Conservation (phyloP, 2,329 filamentous ascomycete genomes). For the Sclerotinia minor region DNA sequence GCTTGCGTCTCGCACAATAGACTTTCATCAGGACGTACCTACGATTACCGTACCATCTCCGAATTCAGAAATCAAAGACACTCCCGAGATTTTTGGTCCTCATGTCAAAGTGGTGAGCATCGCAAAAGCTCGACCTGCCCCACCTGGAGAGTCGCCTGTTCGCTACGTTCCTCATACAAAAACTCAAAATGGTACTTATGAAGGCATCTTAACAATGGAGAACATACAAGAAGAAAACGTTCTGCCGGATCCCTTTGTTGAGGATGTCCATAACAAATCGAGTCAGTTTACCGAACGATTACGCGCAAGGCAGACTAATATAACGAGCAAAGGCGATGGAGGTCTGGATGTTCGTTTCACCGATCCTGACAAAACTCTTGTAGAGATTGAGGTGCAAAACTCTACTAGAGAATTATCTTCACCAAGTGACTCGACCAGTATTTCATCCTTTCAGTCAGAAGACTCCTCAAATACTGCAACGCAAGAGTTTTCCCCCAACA, state of each 20-base stretch:
- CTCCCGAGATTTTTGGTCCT: conserved; percentile 2
- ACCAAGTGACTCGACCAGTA: conserved; percentile 15
- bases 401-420: conserved; percentile 3
- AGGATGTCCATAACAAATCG: conserved; percentile 25
- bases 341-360: conserved; percentile 5
- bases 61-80: not conserved
- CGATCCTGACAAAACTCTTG: conserved; percentile 31
- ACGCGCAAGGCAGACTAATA: conserved; percentile 17
- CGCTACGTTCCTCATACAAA: conserved; percentile 39
- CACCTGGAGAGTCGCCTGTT: conserved; percentile 30
- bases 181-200: conserved; percentile 33
- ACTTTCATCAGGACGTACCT: not conserved
- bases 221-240: conserved; percentile 30
- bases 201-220: conserved; percentile 31
- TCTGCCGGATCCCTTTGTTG: conserved; percentile 37
- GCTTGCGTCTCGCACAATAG: not conserved
- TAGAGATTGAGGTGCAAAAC: conserved; percentile 20
- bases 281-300: conserved; percentile 34
- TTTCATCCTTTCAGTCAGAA: conserved; percentile 14
- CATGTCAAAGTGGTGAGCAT: conserved; percentile 28
- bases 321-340: conserved; percentile 4
- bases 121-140: conserved; percentile 34
- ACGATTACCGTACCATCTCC: not conserved
- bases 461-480: conserved; percentile 29
- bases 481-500: conserved; percentile 24